Base-by-base conservation (phyloP, 106 monocot species). In the Allium cepa region DNA sequence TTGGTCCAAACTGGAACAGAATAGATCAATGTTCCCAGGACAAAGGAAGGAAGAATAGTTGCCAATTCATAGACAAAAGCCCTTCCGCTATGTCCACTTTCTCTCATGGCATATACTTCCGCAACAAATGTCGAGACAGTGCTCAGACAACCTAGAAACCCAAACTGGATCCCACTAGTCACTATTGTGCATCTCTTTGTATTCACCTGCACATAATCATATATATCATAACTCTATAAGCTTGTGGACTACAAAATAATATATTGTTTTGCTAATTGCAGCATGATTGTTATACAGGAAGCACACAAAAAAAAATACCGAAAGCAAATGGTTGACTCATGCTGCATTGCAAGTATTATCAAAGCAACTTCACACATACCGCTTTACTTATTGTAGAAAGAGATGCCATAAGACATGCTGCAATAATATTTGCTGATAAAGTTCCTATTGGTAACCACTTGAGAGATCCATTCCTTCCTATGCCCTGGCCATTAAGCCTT, bases 381-480 rank as follows among this genome's bases (percentile, higher is more conserved):
- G 57, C 93, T 62, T 99, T 87, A 59, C 66, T 79, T 47, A 81
- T 68, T 8, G 79, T 82, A 14, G 93, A 53, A 58, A 93, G 80
- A 18, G 81, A 75, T 56, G 93, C 93, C 87, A 90, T 93, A 66
- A 87, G 49, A 53, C 77, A 75, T 28, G 93, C 87, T 7, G 93
- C 99, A 50, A 90, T 66, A 71, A 93, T 72, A 70, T 99, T 99
- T 18, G 99, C 93, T 8, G 53, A 59, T 49, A 93, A 50, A 7
- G 99, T 99, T 47, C 99, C 99, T 55, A 90, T 50, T 8, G 99
- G 99, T 4, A 93, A 68, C 99, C 99, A 93, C 56, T 76, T 82
- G 56, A 93, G 70, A 8, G 5, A 11, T 14, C 70, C 66, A 26
- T 78, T 81, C 60, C 57, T 90, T 47, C 99, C 99, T 1, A 92